Evolutionary conservation across 441 rosid genomes (phyloP).

Genomic region (Gossypium davidsonii): DNA sequence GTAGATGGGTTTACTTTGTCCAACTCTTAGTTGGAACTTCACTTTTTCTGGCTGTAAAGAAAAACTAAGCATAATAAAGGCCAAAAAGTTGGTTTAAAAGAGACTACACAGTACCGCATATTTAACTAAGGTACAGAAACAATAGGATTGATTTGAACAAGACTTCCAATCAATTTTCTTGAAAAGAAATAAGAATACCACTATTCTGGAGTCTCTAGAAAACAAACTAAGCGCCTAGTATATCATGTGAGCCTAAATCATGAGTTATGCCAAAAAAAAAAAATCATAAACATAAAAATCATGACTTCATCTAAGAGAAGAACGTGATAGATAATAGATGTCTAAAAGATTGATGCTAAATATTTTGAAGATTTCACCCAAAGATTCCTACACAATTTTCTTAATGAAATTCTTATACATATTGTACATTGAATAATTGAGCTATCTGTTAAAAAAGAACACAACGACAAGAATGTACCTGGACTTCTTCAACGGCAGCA

Average conservation of each 20-base stretch:
- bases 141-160: not conserved
- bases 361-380: not conserved
- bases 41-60: slow-evolving; percentile 67
- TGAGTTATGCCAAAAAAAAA: not conserved
- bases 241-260: not conserved
- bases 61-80: slow-evolving; percentile 12
- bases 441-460: not conserved
- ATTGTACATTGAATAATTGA: not conserved
- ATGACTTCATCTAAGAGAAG: not conserved
- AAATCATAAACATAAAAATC: not conserved
- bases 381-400: not conserved
- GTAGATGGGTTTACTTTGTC: slow-evolving; percentile 78
- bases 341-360: not conserved
- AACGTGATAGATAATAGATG: not conserved
- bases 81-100: slow-evolving; percentile 3
- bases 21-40: slow-evolving; percentile 60
- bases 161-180: not conserved
- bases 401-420: not conserved
- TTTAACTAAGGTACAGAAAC: not conserved
- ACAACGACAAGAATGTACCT: slow-evolving; percentile 33
- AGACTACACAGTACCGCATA: not conserved
- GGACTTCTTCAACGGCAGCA: slow-evolving; percentile 85
- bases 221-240: not conserved
- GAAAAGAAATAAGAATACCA: not conserved
- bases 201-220: not conserved